Percentiles rank a stretch among this genome's conserved stretches.
These are phyloP conservation scores for Hymenoscyphus occultus DNA, from an alignment of 2,329 filamentous ascomycete species.

Conservation along the genomic window DNA sequence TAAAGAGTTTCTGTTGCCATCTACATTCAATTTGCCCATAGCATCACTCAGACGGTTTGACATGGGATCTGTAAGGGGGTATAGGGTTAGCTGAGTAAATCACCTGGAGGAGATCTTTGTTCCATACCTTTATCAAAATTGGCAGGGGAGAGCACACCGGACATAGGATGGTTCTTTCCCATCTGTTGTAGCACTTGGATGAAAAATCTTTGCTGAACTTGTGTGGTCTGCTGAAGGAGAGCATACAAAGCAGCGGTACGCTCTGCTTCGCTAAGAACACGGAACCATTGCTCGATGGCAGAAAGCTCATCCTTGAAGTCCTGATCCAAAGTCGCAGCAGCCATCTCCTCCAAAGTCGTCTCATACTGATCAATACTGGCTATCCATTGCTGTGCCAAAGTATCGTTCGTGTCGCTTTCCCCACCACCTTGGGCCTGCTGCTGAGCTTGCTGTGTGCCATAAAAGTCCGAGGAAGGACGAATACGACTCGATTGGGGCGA, in stretches of 20 bases:
- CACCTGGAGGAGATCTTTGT: not conserved
- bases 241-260: slow-evolving; percentile 93
- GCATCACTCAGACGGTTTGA: slow-evolving; percentile 92
- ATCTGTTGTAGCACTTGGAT: slow-evolving; percentile 98
- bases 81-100: slow-evolving; percentile 13
- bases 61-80: slow-evolving; percentile 72
- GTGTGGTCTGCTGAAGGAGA: slow-evolving; percentile 94
- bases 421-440: slow-evolving; percentile 55
- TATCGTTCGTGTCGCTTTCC: slow-evolving; percentile 82
- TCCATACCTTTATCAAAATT: slow-evolving; percentile 88
- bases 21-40: slow-evolving; percentile 91
- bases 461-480: slow-evolving; percentile 92
- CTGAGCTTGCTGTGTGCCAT: slow-evolving; percentile 68
- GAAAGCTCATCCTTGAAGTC: slow-evolving; percentile 99
- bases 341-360: slow-evolving; percentile 98
- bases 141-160: slow-evolving; percentile 86
- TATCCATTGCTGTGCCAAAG: slow-evolving; percentile 96
- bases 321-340: slow-evolving; percentile 95
- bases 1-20: slow-evolving; percentile 82
- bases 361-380: slow-evolving; percentile 99
- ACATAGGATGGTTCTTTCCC: slow-evolving; percentile 98
- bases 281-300: slow-evolving; percentile 99
- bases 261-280: slow-evolving; percentile 94
- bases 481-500: slow-evolving; percentile 74
- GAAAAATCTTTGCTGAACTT: slow-evolving; percentile 98